phyloP scores from a whole-genome alignment of 495 filamentous ascomycete species.

The Penicillium dipodomyicola region DNA sequence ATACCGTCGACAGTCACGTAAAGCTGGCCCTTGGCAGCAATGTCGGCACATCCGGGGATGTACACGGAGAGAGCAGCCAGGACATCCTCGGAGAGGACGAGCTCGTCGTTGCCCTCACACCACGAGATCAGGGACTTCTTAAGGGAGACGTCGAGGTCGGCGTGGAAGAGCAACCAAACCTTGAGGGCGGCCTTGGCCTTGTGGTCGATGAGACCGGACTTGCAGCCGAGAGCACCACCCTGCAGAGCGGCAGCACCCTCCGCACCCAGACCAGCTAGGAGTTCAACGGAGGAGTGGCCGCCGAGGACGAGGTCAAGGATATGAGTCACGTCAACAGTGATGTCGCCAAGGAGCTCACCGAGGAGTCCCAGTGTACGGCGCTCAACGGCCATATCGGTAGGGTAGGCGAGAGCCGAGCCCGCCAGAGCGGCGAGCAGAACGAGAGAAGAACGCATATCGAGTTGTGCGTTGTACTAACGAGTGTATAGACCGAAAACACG shows the following conservation, averaged over 20 bases:
- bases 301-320: slow-evolving; percentile 28
- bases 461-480: slow-evolving; percentile 17
- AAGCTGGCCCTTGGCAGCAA: slow-evolving; percentile 41
- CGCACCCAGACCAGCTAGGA: slow-evolving; percentile 36
- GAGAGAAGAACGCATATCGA: slow-evolving; percentile 42
- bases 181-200: slow-evolving; percentile 34
- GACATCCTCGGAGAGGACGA: slow-evolving; percentile 21
- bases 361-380: slow-evolving; percentile 30
- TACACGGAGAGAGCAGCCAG: slow-evolving; percentile 36
- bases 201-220: slow-evolving; percentile 30
- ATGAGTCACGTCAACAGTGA: slow-evolving; percentile 21
- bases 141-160: slow-evolving; percentile 28
- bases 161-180: slow-evolving; percentile 33
- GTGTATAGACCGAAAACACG: slow-evolving; percentile 20
- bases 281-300: slow-evolving; percentile 14
- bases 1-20: slow-evolving; percentile 45
- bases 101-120: slow-evolving; percentile 27
- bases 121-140: slow-evolving; percentile 33
- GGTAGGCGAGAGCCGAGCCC: slow-evolving; percentile 35
- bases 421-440: slow-evolving; percentile 43
- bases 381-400: slow-evolving; percentile 31
- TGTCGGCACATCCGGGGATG: slow-evolving; percentile 36
- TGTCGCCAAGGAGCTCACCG: slow-evolving; percentile 18
- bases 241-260: slow-evolving; percentile 41
- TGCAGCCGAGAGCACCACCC: slow-evolving; percentile 42